Percentiles rank a stretch among this genome's conserved stretches.
These are phyloP conservation scores for grape (Vitis vinifera) DNA, from an alignment of 164 flowering plant species.

Conservation along the genomic window DNA sequence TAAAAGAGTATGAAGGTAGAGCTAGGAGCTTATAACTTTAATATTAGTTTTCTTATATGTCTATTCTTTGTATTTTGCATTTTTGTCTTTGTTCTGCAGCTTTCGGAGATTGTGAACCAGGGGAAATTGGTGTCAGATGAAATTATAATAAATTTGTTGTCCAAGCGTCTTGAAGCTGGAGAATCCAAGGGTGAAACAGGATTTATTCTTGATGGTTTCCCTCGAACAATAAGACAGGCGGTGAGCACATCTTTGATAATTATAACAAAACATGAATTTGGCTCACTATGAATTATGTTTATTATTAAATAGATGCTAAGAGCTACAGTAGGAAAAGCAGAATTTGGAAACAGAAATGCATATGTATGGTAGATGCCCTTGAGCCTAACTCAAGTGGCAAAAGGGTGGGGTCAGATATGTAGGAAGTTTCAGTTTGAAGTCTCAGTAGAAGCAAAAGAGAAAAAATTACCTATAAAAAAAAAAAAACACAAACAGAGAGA, in stretches of 20 bases:
- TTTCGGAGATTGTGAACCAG: slow-evolving; percentile 77
- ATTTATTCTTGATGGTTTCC: slow-evolving; percentile 95
- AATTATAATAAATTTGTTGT: slow-evolving; percentile 66
- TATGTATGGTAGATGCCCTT: too few relatives aligned
- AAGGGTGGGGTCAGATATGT: too few relatives aligned
- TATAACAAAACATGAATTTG: not conserved
- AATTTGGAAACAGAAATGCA: too few relatives aligned
- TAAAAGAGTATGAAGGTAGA: too few relatives aligned
- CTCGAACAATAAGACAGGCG: slow-evolving; percentile 92
- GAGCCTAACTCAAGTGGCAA: too few relatives aligned
- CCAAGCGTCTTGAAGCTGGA: slow-evolving; percentile 80
- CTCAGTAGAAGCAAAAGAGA: too few relatives aligned
- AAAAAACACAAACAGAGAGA: too few relatives aligned
- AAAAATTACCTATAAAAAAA: too few relatives aligned
- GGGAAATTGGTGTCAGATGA: slow-evolving; percentile 94
- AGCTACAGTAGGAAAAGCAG: not conserved
- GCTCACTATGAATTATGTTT: not conserved
- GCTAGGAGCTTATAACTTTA: not conserved
- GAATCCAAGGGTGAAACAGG: slow-evolving; percentile 82
- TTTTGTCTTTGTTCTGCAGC: slow-evolving; percentile 46
- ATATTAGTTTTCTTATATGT: not conserved
- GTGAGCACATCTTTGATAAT: slow-evolving; percentile 37
- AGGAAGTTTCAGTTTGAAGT: too few relatives aligned
- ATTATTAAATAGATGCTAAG: not conserved
- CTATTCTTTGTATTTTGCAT: not conserved